phyloP scores from a whole-genome alignment of 345 rosid genomes.

The Carallia pectinifolia region DNA sequence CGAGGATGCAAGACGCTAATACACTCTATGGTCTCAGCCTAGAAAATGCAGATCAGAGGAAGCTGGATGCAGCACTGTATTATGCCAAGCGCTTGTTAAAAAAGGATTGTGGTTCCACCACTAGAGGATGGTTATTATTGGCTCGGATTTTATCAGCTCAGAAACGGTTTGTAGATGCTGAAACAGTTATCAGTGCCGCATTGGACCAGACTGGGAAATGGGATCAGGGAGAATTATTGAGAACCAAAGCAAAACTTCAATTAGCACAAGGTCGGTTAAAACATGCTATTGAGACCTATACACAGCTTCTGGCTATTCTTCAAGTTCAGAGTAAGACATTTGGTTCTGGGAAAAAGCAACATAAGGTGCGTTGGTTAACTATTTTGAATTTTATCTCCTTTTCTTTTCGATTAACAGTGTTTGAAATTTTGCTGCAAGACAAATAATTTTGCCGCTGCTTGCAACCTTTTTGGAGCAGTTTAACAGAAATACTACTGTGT shows the following conservation, averaged over 20 bases:
- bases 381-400: not conserved
- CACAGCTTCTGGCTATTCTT: constrained; percentile 68
- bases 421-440: not conserved
- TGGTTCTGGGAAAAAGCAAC: constrained; percentile 40
- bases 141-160: constrained; percentile 77
- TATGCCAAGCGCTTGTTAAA: constrained; percentile 49
- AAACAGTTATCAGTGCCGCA: constrained; percentile 53
- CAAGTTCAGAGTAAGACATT: constrained; percentile 67
- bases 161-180: constrained; percentile 57
- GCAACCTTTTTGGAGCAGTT: not conserved
- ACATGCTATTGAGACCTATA: constrained; percentile 58
- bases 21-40: constrained; percentile 60
- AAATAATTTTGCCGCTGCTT: not conserved
- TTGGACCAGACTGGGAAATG: constrained; percentile 71
- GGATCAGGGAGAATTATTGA: constrained; percentile 82
- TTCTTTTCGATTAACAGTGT: not conserved
- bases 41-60: constrained; percentile 78
- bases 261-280: constrained; percentile 58
- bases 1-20: constrained; percentile 43
- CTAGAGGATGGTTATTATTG: constrained; percentile 67
- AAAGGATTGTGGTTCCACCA: constrained; percentile 54
- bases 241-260: constrained; percentile 71
- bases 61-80: constrained; percentile 51
- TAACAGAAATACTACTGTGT: constrained; percentile 30
- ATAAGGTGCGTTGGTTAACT: constrained; percentile 39